These are phyloP conservation scores for Wickerhamiella sergipiensis DNA, from an alignment of 805 yeast species.

Conservation along the genomic window DNA sequence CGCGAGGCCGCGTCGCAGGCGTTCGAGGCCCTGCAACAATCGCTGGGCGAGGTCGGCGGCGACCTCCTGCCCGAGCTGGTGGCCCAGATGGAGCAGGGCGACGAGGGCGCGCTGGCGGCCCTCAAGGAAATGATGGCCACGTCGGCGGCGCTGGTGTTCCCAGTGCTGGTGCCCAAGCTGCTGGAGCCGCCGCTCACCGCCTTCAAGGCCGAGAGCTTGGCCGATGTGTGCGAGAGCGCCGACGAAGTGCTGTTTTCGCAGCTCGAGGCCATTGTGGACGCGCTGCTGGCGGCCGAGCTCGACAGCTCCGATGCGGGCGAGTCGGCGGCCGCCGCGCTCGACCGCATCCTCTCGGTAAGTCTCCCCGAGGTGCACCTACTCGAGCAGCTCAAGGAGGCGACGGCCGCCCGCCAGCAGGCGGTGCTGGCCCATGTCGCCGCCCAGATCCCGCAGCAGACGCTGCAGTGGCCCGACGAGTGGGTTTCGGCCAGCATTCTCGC, in stretches of 20 bases:
- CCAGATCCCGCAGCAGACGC: background rate
- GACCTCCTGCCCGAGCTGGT: slow-evolving; percentile 77
- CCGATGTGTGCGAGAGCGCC: slow-evolving; percentile 40
- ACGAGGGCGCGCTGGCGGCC: slow-evolving; percentile 61
- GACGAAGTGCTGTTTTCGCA: slow-evolving; percentile 68
- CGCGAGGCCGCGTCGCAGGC: slow-evolving; percentile 87
- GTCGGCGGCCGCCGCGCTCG: slow-evolving; percentile 35
- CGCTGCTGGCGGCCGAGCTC: slow-evolving; percentile 44
- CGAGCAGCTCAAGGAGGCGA: slow-evolving; percentile 4
- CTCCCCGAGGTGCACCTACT: slow-evolving; percentile 41
- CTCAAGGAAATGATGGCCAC: slow-evolving; percentile 84
- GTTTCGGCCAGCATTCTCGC: slow-evolving; percentile 54
- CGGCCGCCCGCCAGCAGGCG: slow-evolving; percentile 26
- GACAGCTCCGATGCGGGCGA: background rate
- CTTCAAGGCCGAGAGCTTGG: slow-evolving; percentile 52
- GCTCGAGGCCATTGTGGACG: slow-evolving; percentile 57
- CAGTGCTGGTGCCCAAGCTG: slow-evolving; percentile 76
- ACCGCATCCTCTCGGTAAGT: slow-evolving; percentile 52
- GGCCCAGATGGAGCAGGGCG: slow-evolving; percentile 42
- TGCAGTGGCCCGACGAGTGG: slow-evolving; percentile 54
- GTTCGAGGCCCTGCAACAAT: slow-evolving; percentile 73
- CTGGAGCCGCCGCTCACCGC: slow-evolving; percentile 68
- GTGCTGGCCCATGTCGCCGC: slow-evolving; percentile 49
- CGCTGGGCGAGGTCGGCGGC: slow-evolving; percentile 76
- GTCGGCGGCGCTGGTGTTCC: slow-evolving; percentile 84